Evolutionary conservation across 257 asterid genomes (phyloP).

Genomic region (Verbena officinalis): DNA sequence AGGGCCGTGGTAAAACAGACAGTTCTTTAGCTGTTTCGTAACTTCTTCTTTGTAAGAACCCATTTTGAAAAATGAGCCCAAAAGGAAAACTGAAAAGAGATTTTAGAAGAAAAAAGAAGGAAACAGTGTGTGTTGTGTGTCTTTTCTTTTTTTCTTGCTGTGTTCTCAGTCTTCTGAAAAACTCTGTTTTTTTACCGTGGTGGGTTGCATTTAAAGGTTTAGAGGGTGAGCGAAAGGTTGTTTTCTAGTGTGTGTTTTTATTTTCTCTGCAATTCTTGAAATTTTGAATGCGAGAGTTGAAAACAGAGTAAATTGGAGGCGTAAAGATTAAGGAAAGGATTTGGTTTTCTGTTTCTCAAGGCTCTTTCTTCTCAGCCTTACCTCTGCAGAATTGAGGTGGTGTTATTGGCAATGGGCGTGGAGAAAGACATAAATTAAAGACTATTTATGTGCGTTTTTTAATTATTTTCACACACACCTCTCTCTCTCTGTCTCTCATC

Average conservation of each 20-base stretch:
- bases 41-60: slow-evolving; percentile 40
- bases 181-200: neutral
- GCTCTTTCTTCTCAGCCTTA: slow-evolving; percentile 34
- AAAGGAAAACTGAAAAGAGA: neutral
- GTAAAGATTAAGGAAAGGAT: slow-evolving; percentile 69
- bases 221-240: neutral
- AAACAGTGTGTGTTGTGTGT: neutral
- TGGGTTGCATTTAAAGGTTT: slow-evolving; percentile 33
- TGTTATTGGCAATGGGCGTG: slow-evolving; percentile 33
- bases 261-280: too few relatives aligned
- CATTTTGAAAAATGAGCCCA: slow-evolving; percentile 35
- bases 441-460: slow-evolving; percentile 21
- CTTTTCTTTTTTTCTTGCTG: neutral
- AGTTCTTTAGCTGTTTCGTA: slow-evolving; percentile 17
- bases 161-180: neutral
- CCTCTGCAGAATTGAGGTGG: slow-evolving; percentile 37
- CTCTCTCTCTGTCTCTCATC: neutral
- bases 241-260: neutral
- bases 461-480: neutral
- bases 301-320: slow-evolving; percentile 47
- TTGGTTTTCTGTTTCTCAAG: slow-evolving; percentile 61
- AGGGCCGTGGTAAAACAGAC: slow-evolving; percentile 49
- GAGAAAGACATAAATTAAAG: slow-evolving; percentile 29
- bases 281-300: slow-evolving; percentile 32
- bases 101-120: neutral